Evolutionary conservation across 345 rosid genomes (phyloP), one percentile per base, ranked within the genome.

Genomic region (Rhodomyrtus tomentosa): DNA sequence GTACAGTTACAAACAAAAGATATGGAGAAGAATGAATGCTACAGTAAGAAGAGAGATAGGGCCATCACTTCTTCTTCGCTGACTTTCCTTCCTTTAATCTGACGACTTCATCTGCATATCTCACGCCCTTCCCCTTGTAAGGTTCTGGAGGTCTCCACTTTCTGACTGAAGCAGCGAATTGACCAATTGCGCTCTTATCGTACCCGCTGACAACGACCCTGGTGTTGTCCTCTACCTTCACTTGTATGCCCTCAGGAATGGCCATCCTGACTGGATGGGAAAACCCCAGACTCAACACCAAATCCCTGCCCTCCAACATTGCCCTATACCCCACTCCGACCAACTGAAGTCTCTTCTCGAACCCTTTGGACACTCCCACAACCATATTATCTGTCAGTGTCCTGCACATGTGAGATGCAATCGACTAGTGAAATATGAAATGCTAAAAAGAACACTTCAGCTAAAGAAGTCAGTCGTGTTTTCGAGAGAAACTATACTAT

Each of bases 121-220:
- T 97, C 82, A 95, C 96, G 73, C 99, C 99, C 89, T 97, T 97
- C 80, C 98, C 99, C 88, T 95, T 97, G 88, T 97, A 97, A 16
- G 99, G 99, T 86, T 97, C 98, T 1, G 99, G 98, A 11, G 99
- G 98, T 81, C 98, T 94, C 98, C 98, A 97, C 87, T 93, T 95
- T 92, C 98, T 90, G 80, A 95, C 82, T 6, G 95, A 88, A n/a
- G 98, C 98, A 45, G 99, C 98, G 73, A 95, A 97, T 89, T 94
- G 94, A 48, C 98, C 98, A 11, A 97, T 91, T 22, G 84, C 86
- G 32, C 93, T 90, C 86, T 95, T 95, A 83, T 95, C 98, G 1
- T 89, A 93, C n/a, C 99, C 99, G 42, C 94, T 90, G 27, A 97
- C 91, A 0, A 88, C 84, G 86, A 97, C 90, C 84, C 96, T 92